Evolutionary conservation across 129 eudicot species (phyloP), one percentile per base, ranked within the genome.

Genomic region (Solidago caesia): DNA sequence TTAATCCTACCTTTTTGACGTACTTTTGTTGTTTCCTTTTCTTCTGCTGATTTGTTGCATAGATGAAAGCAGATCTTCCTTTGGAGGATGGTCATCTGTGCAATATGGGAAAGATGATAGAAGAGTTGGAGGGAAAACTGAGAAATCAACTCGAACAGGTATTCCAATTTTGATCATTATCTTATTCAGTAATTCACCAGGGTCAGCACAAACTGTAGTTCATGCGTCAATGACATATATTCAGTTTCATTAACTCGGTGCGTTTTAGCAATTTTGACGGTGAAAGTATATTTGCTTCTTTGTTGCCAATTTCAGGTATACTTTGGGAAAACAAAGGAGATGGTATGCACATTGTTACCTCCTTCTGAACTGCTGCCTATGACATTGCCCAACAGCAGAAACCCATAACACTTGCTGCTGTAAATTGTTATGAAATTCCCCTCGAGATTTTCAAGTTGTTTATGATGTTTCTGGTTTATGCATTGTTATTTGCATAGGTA

Each of bases 41-140:
- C n/a, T 52, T 52, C 58, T 52, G 2, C 8, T n/a, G 1, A 2
- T 25, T 21, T 51, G 42, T 67, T 68, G 62, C 8, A 58, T 68
- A 95, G 99, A 95, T 95, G 97, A 95, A 71, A 76, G 83, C 91
- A 81, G 85, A 91, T 70, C 89, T 95, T n/a, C 72, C 84, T 44
- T 85, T 91, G 33, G 87, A 87, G 74, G 99, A 95, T 74, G 97
- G 97, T 61, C 99, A 95, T 74, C 81, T 95, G n/a, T 91, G 93
- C 67, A 95, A 91, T 75, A 95, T 95, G 99, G 99, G 99, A 45
- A 95, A 81, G 81, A 95, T 95, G 99, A 91, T 95, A 14, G 99
- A 95, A 81, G 99, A 95, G 82, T 62, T 95, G 86, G 99, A 95
- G 79, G 87, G 99, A 77, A 95, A 95, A 67, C 85, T 95, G 80